Base-by-base conservation (phyloP, 2,329 filamentous ascomycete genomes). In the Tricladium varicosporioides region DNA sequence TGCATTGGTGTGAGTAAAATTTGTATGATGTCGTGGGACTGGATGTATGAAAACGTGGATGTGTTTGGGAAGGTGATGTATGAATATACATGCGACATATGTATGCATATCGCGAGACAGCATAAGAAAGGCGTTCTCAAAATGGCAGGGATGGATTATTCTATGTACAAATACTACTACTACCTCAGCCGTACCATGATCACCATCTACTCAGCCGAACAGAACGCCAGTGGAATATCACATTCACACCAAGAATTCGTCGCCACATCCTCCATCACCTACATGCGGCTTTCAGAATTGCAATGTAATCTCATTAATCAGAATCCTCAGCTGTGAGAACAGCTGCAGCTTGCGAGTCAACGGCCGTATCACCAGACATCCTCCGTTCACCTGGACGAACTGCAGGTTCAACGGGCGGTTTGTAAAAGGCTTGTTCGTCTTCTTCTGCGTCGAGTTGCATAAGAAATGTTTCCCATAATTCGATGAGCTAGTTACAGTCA, bases 381-480 rank as follows among this genome's bases (percentile, higher is more conserved):
- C 73, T 79, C 80, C 47, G 16, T 16, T 86, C 82, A 54, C 83
- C 80, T 62, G 45, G 75, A 72, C 72, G 81, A 45, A 64, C 68
- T 51, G 65, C 58, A 60, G 81, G 76, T 63, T 81, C 78, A n/a
- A 85, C 80, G 2, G 84, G 83, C 4, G 84, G 83, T 56, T 81
- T 79, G 71, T 87, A 87, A 67, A 87, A 87, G 10, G 80, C 81
- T 3, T 81, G 79, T 60, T 86, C 91, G 63, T 96, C 91, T 58
- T 97, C 93, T 67, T 96, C 93, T 8, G 91, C 89, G 71, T 99
- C 94, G 45, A 99, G 80, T 72, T 97, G 94, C 81, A 97, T 87
- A 52, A 99, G 80, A 78, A 96, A 99, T 0, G 94, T 97, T 76
- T 99, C 94, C 94, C 94, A 99, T 61, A 97, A 87, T 75, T 99